Base-by-base conservation (phyloP, 768 basidiomycete genomes). In the Lyophyllum shimeji region DNA sequence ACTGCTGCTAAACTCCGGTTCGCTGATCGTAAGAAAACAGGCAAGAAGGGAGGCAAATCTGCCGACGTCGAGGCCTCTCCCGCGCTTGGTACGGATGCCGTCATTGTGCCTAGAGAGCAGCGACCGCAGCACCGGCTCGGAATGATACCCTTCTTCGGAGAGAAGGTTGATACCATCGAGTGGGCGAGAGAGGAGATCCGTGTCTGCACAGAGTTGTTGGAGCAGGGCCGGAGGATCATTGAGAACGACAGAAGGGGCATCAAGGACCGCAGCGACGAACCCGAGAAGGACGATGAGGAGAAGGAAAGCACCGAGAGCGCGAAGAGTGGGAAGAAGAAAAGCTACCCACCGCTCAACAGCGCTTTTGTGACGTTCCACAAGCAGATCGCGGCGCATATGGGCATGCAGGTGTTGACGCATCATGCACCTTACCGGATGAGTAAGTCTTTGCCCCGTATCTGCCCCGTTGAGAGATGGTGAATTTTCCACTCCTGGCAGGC, bases 311-410 rank as follows among this genome's bases (percentile, higher is more conserved):
- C 52, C 9, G 58, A 55, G 2, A 60, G 57, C 9, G 53, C 54
- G 2, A 46, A 56, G 47, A 45, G 40, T 21, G 57, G 50, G 23
- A 60, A 63, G 50, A 50, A 68, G 59, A 69, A 39, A 59, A 72
- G 58, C 57, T 89, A 88, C 55, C 86, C 85, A 1, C 79, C 79
- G 3, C 57, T 86, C 60, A 87, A 76, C 63, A 88, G 86, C 29
- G 89, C 89, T 7, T 98, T 98, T 69, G 79, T 98, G 56, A 87
- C 90, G 20, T 98, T 98, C 80, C 85, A 94, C 69, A 80, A 84
- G 61, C 96, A 98, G 75, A 90, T 97, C 58, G 89, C 91, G 2
- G 95, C 95, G 17, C 95, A 98, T 71, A 75, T 98, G 69, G 93
- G 90, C 1, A 80, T 81, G 33, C 86, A 95, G 70, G 75, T 77